Percentiles rank a stretch among this genome's conserved stretches.
Evolutionary conservation across 2,329 filamentous ascomycete species (phyloP).

Genomic region (Alternaria sp.): DNA sequence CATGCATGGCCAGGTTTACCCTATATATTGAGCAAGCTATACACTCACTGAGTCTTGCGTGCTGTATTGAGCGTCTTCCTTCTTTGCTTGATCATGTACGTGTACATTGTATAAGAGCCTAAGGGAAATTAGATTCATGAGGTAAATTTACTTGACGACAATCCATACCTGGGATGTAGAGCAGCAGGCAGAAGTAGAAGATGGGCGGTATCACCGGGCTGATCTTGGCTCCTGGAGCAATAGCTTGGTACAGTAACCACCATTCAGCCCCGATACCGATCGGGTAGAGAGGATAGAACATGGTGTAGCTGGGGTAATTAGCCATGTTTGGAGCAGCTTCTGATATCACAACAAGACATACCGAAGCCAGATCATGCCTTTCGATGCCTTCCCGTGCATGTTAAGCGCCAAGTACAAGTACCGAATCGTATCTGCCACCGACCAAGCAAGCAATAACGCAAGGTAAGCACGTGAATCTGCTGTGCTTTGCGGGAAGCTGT

Average conservation of each 20-base stretch:
- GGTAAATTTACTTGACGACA: too few relatives aligned
- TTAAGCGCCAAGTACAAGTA: constrained; percentile 34
- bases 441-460: constrained; percentile 32
- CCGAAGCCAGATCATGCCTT: constrained; percentile 29
- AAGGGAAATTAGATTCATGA: constrained; percentile 5
- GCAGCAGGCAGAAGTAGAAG: constrained; percentile 32
- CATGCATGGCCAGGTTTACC: not conserved
- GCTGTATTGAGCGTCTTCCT: constrained; percentile 25
- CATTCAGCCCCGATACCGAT: constrained; percentile 39
- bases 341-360: constrained; percentile 2
- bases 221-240: constrained; percentile 20
- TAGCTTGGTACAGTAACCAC: constrained; percentile 34
- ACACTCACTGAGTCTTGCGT: constrained; percentile 1
- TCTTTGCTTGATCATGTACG: constrained; percentile 40
- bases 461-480: constrained; percentile 28
- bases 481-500: constrained; percentile 27
- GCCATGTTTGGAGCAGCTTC: not conserved
- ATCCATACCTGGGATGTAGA: constrained; percentile 35
- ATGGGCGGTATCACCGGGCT: constrained; percentile 21
- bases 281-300: constrained; percentile 39
- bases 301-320: constrained; percentile 22
- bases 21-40: not conserved
- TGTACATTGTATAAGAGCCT: constrained; percentile 40
- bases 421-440: constrained; percentile 30
- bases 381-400: constrained; percentile 26